Percentiles rank a stretch among this genome's conserved stretches.
Conservation (phyloP, 2,329 filamentous ascomycete species). For the Pyricularia sp. region DNA sequence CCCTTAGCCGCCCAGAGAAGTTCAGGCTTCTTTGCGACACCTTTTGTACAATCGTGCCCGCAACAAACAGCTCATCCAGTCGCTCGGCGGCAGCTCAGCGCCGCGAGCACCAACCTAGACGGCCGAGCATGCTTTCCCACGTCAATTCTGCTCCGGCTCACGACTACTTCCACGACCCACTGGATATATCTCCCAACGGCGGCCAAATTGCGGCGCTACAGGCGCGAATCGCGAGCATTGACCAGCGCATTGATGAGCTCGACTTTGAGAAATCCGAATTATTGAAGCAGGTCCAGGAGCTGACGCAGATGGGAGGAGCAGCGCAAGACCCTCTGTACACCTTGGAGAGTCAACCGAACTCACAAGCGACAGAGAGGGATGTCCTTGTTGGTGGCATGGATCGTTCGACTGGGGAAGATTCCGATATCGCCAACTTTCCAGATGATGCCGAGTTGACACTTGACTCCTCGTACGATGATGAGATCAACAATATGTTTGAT, state of each 20-base stretch:
- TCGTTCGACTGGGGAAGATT: neutral
- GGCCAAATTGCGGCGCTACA: neutral
- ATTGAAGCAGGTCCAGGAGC: neutral
- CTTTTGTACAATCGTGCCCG: slow-evolving; percentile 11
- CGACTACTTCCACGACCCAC: neutral
- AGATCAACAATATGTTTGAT: neutral
- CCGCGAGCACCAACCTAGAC: neutral
- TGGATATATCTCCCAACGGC: neutral
- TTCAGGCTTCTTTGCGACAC: slow-evolving; percentile 16
- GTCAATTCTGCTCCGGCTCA: neutral
- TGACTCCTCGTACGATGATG: neutral
- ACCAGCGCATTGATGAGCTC: neutral
- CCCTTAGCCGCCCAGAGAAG: slow-evolving; percentile 20
- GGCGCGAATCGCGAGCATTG: neutral
- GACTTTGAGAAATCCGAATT: neutral
- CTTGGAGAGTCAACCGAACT: neutral
- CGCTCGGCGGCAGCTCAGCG: neutral
- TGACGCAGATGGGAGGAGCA: neutral
- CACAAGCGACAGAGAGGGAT: slow-evolving; percentile 8
- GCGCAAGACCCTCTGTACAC: neutral
- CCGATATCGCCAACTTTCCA: slow-evolving; percentile 5
- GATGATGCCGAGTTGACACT: neutral
- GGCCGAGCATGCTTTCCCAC: neutral
- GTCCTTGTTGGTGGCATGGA: slow-evolving; percentile 20
- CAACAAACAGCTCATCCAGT: neutral